A percentile compares a stretch with the other conserved stretches of the same genome.
phyloP scores from a whole-genome alignment of 352 stramenopile genomes.

The Phytophthora colocasiae region DNA sequence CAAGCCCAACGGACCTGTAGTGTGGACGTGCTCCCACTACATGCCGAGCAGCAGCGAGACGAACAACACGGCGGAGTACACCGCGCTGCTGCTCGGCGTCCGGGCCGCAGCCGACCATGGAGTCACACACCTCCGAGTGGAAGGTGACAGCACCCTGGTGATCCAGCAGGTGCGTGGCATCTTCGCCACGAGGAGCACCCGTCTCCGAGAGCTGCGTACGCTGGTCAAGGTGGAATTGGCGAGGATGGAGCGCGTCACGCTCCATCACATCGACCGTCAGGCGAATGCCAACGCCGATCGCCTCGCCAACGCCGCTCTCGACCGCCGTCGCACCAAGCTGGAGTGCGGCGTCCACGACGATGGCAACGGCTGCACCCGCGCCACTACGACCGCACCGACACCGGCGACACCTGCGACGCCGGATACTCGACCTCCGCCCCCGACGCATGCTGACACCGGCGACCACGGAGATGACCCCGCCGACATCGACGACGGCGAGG shows the following conservation, averaged over 20 bases:
- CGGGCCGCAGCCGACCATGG: not conserved
- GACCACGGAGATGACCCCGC: not conserved
- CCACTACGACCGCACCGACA: not conserved
- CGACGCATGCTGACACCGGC: too few species aligned
- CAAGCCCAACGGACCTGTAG: not conserved
- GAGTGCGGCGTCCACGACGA: constrained; percentile 6
- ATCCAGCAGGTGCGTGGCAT: not conserved
- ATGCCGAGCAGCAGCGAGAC: not conserved
- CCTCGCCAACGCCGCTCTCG: constrained; percentile 15
- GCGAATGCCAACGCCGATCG: constrained; percentile 27
- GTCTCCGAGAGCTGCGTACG: not conserved
- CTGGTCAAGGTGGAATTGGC: too few species aligned
- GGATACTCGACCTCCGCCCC: too few species aligned
- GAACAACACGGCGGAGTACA: not conserved
- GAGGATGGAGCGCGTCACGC: not conserved
- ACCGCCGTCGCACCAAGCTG: not conserved
- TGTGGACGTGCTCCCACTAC: not conserved
- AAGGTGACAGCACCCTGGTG: not conserved
- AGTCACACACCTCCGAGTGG: not conserved
- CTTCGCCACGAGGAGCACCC: not conserved
- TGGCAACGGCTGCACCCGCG: not conserved
- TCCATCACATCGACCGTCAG: constrained; percentile 30
- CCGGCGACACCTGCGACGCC: not conserved
- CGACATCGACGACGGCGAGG: constrained; percentile 24
- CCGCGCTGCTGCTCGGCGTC: not conserved